Percentiles rank a stretch among this genome's conserved stretches.
Conservation (phyloP, 192 early-diverging fungal species). For the Gigaspora rosea region DNA sequence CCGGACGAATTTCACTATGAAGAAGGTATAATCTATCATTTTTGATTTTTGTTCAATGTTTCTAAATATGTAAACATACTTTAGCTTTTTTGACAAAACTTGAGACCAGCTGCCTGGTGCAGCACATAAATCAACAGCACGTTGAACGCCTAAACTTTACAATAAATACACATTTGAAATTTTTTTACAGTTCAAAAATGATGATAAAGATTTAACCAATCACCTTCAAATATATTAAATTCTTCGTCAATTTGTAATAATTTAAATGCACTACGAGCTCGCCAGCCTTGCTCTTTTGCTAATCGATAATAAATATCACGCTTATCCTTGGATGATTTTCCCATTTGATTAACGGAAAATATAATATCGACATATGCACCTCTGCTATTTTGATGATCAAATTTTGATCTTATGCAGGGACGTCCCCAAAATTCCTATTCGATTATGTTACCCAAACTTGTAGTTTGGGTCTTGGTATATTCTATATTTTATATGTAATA, state of each 20-base stretch:
- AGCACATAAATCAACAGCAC: slow-evolving; percentile 95
- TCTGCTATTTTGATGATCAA: too few relatives aligned
- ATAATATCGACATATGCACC: too few relatives aligned
- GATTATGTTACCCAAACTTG: too few relatives aligned
- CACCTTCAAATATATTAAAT: slow-evolving; percentile 84
- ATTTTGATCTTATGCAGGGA: too few relatives aligned
- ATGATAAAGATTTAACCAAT: not conserved
- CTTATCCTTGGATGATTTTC: slow-evolving; percentile 90
- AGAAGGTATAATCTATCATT: not conserved
- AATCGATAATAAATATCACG: slow-evolving; percentile 95
- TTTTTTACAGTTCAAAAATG: not conserved
- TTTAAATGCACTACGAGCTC: slow-evolving; percentile 97
- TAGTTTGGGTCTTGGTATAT: too few relatives aligned
- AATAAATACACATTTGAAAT: not conserved
- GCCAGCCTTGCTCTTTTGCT: slow-evolving; percentile 98
- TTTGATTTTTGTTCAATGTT: not conserved
- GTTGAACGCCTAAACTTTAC: slow-evolving; percentile 67
- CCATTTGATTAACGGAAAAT: slow-evolving; percentile 46
- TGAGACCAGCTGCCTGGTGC: slow-evolving; percentile 98
- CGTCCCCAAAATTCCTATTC: too few relatives aligned
- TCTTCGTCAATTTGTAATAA: slow-evolving; percentile 96
- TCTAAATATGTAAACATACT: slow-evolving; percentile 36
- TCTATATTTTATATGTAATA: too few relatives aligned
- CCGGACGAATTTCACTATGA: slow-evolving; percentile 51
- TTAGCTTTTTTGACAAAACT: slow-evolving; percentile 72